Evolutionary conservation across 164 flowering plant genomes (phyloP).

Genomic region (Stephania yunnanensis): DNA sequence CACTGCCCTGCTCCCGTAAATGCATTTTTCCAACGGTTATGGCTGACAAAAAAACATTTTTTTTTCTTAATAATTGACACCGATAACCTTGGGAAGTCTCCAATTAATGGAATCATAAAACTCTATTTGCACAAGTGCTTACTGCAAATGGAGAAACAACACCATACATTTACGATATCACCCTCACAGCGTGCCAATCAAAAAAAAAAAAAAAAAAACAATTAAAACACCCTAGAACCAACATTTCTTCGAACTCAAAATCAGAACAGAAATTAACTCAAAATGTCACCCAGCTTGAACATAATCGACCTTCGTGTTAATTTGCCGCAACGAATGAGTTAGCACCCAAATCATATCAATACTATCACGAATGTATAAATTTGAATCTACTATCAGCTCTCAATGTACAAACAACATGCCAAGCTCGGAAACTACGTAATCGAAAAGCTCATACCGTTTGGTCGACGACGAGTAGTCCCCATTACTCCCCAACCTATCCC

Average conservation of each 20-base stretch:
- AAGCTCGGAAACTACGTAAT: not conserved
- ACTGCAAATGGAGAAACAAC: too few relatives aligned
- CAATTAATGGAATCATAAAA: too few relatives aligned
- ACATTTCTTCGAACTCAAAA: not conserved
- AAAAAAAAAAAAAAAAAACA: not conserved
- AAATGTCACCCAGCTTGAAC: not conserved
- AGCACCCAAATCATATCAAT: not conserved
- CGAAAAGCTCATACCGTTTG: not conserved
- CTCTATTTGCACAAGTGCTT: too few relatives aligned
- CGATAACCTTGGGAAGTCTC: too few relatives aligned
- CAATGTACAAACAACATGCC: not conserved
- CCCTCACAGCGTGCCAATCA: too few relatives aligned
- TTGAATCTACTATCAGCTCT: not conserved
- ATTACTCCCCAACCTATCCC: slow-evolving; percentile 64
- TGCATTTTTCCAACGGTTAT: not conserved
- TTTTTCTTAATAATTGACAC: too few relatives aligned
- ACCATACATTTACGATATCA: too few relatives aligned
- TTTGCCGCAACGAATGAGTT: not conserved
- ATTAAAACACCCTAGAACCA: not conserved
- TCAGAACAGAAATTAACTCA: too few relatives aligned
- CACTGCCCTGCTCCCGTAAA: not conserved
- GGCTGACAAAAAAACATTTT: too few relatives aligned
- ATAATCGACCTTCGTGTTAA: not conserved
- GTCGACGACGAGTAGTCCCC: slow-evolving; percentile 23
- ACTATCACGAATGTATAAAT: not conserved